Base-by-base conservation (phyloP, 1,139 yeast genomes). In the Chernovozyma aurita region DNA sequence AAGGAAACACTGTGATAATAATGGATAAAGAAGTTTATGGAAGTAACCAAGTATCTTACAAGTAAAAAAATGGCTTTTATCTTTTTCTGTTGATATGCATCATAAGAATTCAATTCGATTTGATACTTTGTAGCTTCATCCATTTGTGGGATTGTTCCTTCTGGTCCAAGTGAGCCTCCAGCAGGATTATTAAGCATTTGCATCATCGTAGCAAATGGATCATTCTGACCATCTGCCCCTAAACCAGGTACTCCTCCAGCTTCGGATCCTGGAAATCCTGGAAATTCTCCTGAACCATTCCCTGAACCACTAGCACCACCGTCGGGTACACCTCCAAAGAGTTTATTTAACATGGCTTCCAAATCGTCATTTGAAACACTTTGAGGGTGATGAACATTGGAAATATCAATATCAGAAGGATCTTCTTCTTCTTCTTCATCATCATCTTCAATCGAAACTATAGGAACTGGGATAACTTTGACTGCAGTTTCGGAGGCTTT, bases 21-120 rank as follows among this genome's bases (percentile, higher is more conserved):
- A 45, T 69, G 72, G 48, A 65, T 67, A 33, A 53, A 36, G 48
- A 69, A 70, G 42, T 64, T 66, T 36, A 43, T 32, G 18, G 59
- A 34, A 13, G 60, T 57, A 4, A 55, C 42, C 1, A 55, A 3
- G 34, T 50, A 52, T 35, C 76, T 55, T 17, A 61, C 43, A 12
- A 64, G 38, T 32, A 67, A 52, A 40, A 68, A 65, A 18, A 57
- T 47, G 40, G 53, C 58, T 36, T 57, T 58, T 63, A 61, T 61
- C 31, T 42, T 38, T 39, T 54, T 59, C 30, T 65, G 70, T 31
- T 60, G 58, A 45, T 67, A 67, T 17, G 43, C 43, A 29, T 57
- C 54, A 48, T 64, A 66, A 3, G 49, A 57, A 15, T 49, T 48
- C 44, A 67, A 45, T 29, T 66, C 58, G 22, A 49, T 43, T 34